A percentile compares a stretch with the other conserved stretches of the same genome.
Conservation (phyloP, 164 flowering plant species). For the Sextonia rubra region DNA sequence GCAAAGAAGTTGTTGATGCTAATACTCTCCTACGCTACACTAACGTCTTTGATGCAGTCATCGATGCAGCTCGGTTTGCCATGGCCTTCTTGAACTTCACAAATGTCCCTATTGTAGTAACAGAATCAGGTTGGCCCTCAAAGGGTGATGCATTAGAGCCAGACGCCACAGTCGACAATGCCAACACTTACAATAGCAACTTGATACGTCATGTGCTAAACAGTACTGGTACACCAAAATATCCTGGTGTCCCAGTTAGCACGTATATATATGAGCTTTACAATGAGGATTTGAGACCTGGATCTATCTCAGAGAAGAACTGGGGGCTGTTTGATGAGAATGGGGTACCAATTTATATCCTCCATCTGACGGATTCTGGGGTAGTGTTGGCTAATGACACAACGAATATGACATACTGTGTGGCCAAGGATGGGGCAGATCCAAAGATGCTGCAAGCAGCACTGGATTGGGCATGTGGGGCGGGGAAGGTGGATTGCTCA, state of each 20-base stretch:
- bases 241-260: constrained; percentile 72
- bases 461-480: constrained; percentile 94
- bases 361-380: constrained; percentile 72
- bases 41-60: constrained; percentile 83
- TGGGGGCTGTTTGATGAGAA: constrained; percentile 84
- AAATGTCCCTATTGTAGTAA: constrained; percentile 59
- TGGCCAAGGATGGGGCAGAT: constrained; percentile 62
- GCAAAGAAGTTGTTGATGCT: constrained; percentile 83
- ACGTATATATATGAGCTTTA: constrained; percentile 89
- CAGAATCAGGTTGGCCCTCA: constrained; percentile 88
- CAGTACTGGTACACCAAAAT: constrained; percentile 86
- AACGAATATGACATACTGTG: constrained; percentile 77
- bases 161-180: constrained; percentile 72
- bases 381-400: constrained; percentile 79
- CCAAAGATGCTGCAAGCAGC: constrained; percentile 82
- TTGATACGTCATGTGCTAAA: constrained; percentile 72
- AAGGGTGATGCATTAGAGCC: constrained; percentile 69
- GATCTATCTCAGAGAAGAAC: constrained; percentile 72
- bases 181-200: constrained; percentile 81
- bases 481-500: constrained; percentile 82
- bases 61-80: constrained; percentile 84
- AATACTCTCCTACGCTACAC: constrained; percentile 83
- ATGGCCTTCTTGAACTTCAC: constrained; percentile 72
- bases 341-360: constrained; percentile 58
- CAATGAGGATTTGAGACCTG: constrained; percentile 75